Base-by-base conservation (phyloP, 208 protist species). In the Leishmania aethiopica region DNA sequence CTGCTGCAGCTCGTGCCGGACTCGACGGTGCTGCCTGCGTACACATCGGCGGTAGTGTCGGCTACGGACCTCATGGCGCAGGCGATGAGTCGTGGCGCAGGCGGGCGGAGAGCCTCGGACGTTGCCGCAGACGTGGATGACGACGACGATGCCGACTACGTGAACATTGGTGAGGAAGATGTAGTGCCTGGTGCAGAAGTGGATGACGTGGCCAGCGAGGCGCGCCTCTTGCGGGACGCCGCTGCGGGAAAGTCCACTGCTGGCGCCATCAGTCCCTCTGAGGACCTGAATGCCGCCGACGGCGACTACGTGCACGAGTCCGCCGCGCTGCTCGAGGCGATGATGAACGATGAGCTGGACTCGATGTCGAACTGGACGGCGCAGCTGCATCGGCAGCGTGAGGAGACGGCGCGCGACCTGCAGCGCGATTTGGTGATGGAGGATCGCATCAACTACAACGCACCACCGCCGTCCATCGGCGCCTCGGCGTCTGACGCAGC, bases 1-100 rank as follows among this genome's bases (percentile, higher is more conserved):
- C 84, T 97, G 66, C 86, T 95, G 80, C 94, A 95, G 77, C 89
- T 97, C 28, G 90, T 97, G 64, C 94, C 94, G 15, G 94, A 97
- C 75, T 89, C 94, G 17, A 97, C 92, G 35, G 84, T 93, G 78
- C 84, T 97, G 70, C 94, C 92, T 11, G 69, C 94, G 37, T 96
- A 94, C 87, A 89, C 86, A 28, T 84, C 90, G 8, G 78, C 92
- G 11, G 83, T 95, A 8, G 86, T 96, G 79, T 91, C 91, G 6
- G 88, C 92, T 17, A 84, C 94, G 42, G 84, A 94, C 25, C 80
- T 97, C 49, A 89, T 97, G 85, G 84, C 87, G 76, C 88, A 93
- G 83, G 92, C 88, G 35, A 84, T 97, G 82, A 80, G 90, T 64
- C 77, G 84, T 3, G 77, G 84, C n/a, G 78, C 80, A 35, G 82